Evolutionary conservation across 2,329 filamentous ascomycete genomes (phyloP), one percentile per base, ranked within the genome.

Genomic region (Neophaeococcomyces mojaviensis): DNA sequence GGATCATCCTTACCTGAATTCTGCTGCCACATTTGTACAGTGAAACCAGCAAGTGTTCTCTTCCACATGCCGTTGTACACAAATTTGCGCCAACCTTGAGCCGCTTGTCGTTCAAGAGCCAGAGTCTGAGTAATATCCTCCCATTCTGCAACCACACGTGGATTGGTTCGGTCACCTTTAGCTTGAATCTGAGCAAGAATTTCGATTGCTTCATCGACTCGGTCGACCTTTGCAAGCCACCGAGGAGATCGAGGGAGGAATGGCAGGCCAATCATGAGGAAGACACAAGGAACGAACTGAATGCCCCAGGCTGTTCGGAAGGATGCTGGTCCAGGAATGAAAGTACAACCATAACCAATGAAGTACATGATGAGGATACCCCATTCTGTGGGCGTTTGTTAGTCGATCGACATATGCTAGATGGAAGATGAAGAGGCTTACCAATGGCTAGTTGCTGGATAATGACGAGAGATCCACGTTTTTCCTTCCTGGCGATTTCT

Each of bases 51-150:
- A 39, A 78, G 50, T 2, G 74, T 78, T 13, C 76, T 67, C 52
- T 71, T 71, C 75, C 76, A 79, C 76, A 80, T 80, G 57, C 76
- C 74, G 44, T 71, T 70, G 41, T 66, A 60, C n/a, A 71, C 57
- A 45, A 71, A 72, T 47, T 67, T 69, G 31, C 63, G 59, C 68
- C 66, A 71, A 3, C 64, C 64, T 19, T 58, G 55, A 15, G 57
- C 57, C 15, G 65, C 64, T 20, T 54, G 44, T 16, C 68, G 63
- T 51, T 71, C 69, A 24, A 66, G 65, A 4, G 70, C 68, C 13
- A 58, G 47, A 26, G 47, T 46, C n/a, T 47, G 22, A 2, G 36
- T 41, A 33, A 45, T 49, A 34, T 52, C 48, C 3, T 53, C 52
- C 9, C 53, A 56, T 35, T 64, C 63, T 16, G 47, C 54, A 15